Evolutionary conservation across 139 green algal genomes (phyloP), one percentile per base, ranked within the genome.

Genomic region (Eudorina sp.): DNA sequence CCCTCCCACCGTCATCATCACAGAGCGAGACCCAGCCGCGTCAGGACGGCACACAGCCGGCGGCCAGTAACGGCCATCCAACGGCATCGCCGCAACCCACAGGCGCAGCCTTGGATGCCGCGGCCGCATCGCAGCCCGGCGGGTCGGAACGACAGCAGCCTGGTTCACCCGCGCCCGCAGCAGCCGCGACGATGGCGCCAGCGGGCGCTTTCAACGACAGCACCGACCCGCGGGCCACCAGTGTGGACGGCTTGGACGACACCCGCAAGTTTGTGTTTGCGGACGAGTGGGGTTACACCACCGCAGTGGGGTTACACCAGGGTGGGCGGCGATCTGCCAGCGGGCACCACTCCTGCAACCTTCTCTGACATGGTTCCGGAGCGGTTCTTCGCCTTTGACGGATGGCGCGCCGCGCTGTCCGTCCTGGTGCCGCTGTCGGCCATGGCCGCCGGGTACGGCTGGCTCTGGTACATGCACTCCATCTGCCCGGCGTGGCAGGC

Each of bases 401-500:
- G 27, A 7, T 36, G 2, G 36, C 64, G 58, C 8, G 70, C 78
- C 29, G 53, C 84, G 1, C 41, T 29, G 21, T 77, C 87, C 11
- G 7, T 93, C 0, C 34, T 70, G 25, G 41, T 81, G 45, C 90
- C 91, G 2, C 14, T 93, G 6, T 77, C 85, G 0, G 70, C 92
- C 41, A 93, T 95, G 85, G 77, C 88, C 0, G 62, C 36, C 19
- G 92, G 91, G 38, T 94, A 93, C 82, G 69, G 21, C 43, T 94
- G 90, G 89, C 80, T 92, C 8, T 90, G 74, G 84, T 92, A 91
- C 82, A 90, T 89, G 91, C 92, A 92, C 66, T 69, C 27, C 60
- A 90, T 95, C 38, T 90, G 84, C 29, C 91, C 92, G 0, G 27
- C 80, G 1, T 95, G 91, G 91, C 92, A 95, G 88, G 81, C 91